Conservation (phyloP, 2,329 filamentous ascomycete species). For the Ceratocystis albifundus region DNA sequence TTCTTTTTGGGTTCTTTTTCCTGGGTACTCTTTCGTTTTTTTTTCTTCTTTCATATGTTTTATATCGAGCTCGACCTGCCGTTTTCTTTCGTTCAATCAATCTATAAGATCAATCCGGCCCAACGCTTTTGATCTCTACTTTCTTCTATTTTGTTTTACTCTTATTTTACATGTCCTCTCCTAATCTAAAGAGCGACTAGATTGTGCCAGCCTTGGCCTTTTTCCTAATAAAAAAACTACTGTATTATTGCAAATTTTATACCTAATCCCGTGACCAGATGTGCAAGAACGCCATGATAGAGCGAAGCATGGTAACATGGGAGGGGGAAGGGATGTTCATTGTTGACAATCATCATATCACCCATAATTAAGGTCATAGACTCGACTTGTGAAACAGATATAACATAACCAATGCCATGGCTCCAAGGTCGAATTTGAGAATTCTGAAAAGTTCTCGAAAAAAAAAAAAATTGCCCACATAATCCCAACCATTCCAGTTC, state of each 20-base stretch:
- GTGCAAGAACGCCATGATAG: not conserved
- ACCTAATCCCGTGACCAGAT: not conserved
- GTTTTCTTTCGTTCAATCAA: not conserved
- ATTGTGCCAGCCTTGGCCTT: not conserved
- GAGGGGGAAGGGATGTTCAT: not conserved
- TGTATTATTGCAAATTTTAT: not conserved
- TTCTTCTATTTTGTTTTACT: not conserved
- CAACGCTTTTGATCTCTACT: not conserved
- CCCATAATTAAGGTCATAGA: not conserved
- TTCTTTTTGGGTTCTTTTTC: too few species aligned
- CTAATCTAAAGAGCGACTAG: not conserved
- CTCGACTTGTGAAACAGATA: too few species aligned
- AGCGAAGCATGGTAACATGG: not conserved
- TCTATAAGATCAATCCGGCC: not conserved
- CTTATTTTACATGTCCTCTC: not conserved
- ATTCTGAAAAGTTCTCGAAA: too few species aligned
- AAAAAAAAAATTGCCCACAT: too few species aligned
- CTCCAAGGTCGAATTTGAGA: too few species aligned
- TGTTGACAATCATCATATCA: not conserved
- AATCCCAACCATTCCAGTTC: too few species aligned
- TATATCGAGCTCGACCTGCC: not conserved
- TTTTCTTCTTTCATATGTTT: not conserved
- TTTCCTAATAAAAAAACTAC: not conserved
- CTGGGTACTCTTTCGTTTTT: slow-evolving; percentile 7
- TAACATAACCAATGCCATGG: too few species aligned